Conservation (phyloP, 139 green algal species). For the Axilococcus clingmanii region DNA sequence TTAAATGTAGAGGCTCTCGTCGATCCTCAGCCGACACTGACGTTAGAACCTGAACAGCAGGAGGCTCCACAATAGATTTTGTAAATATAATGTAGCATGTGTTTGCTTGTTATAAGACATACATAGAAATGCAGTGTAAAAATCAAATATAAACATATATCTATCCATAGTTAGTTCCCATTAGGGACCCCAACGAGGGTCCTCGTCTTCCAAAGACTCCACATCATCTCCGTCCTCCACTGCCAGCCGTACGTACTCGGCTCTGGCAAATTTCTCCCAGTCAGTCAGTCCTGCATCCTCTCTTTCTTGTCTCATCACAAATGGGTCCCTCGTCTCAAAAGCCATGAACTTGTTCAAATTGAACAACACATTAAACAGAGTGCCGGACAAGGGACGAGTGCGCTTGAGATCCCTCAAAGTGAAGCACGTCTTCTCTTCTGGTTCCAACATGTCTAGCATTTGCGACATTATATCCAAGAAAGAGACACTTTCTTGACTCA, state of each 20-base stretch:
- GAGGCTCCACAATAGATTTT: too few species aligned
- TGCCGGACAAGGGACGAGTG: constrained; percentile 53
- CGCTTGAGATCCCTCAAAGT: constrained; percentile 77
- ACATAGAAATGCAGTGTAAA: too few species aligned
- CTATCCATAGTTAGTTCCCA: too few species aligned
- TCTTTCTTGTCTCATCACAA: constrained; percentile 58
- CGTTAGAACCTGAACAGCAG: too few species aligned
- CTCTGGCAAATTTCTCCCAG: constrained; percentile 75
- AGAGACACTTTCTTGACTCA: constrained; percentile 57
- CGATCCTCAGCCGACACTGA: too few species aligned
- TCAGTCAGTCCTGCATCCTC: constrained; percentile 59
- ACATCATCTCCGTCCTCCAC: constrained; percentile 88
- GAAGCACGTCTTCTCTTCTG: constrained; percentile 36
- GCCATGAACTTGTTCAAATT: constrained; percentile 99
- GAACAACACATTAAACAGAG: constrained; percentile 98
- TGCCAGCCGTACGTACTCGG: constrained; percentile 77
- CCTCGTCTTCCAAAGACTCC: too few species aligned
- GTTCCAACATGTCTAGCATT: constrained; percentile 95
- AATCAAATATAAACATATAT: too few species aligned
- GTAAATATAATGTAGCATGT: too few species aligned
- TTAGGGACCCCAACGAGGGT: constrained; percentile 30
- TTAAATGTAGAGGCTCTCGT: too few species aligned
- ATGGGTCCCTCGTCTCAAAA: constrained; percentile 91
- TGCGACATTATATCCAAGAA: constrained; percentile 68
- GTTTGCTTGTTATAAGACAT: too few species aligned